Evolutionary conservation across 352 stramenopile genomes (phyloP), one percentile per base, ranked within the genome.

Genomic region (Globisporangium nunn): DNA sequence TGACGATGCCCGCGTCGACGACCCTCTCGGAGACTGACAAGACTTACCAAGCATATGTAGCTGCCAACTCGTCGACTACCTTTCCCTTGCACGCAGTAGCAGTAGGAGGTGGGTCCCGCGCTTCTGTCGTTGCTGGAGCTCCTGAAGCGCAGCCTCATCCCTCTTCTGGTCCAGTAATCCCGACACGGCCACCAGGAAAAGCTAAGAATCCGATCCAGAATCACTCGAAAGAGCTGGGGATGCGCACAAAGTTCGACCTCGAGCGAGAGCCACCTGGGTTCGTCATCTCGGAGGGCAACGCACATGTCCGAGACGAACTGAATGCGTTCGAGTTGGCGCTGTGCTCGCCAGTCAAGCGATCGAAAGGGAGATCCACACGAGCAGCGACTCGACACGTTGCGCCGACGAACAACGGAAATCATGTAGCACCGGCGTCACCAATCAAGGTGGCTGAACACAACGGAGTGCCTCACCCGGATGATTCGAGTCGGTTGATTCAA

Each of bases 181-280:
- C 62, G 17, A 59, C 53, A 45, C 58, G 52, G 7, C 62, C 62
- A 10, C 62, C 57, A 14, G 62, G 53, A 29, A 56, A 61, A 14
- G n/a, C 23, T 46, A 58, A 46, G 40, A 59, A 30, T 17, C 10
- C 33, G 15, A 56, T 12, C 14, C 43, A 43, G 28, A 44, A 23
- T 15, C 56, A 57, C 18, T 33, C 28, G n/a, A 48, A 44, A 5
- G 49, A 63, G 18, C 23, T 58, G 7, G 14, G 15, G 6, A 30
- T 52, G 48, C 58, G 65, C 23, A 81, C 64, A 30, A 85, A 78
- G 37, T 81, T 85, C 41, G 74, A 85, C 43, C 29, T 74, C 14
- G 74, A 75, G 18, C 59, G 64, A 11, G 64, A 77, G 41, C 50
- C 72, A 3, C 59, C 73, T 3, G 31, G n/a, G 4, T 81, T 71